Evolutionary conservation across 805 yeast genomes (phyloP), one percentile per base, ranked within the genome.

Genomic region (Hanseniaspora thailandica): DNA sequence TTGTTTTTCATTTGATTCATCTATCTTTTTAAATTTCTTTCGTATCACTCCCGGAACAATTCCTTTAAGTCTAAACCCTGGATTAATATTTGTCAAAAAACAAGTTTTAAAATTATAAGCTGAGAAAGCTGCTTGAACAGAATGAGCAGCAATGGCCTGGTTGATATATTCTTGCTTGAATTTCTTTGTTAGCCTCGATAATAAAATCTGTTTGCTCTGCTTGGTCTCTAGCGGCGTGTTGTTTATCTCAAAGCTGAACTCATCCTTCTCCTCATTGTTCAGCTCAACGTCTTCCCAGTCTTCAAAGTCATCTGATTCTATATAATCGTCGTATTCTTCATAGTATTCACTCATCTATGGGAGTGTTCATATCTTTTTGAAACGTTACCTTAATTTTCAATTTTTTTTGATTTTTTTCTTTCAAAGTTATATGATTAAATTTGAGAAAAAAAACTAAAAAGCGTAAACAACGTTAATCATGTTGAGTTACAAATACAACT

Each of bases 271-370:
- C 7, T 34, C 26, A 3, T 25, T 31, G 30, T 56, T 53, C 19
- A 63, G 49, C 5, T 62, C 57, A 2, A 63, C 59, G 13, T 63
- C 66, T 54, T 63, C 66, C 67, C 67, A 64, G 35, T 61, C 65
- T 10, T 58, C 62, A 20, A 43, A 40, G 15, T 39, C 49, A 8
- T 54, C 53, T 3, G 13, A 15, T 13, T 52, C 55, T 5, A 30
- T 38, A 30, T 38, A 6, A 38, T 38, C 15, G 33, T 26, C 28
- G 19, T 36, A 36, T 10, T 19, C 40, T 19, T 20, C 12, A 5
- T 19, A 36, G 40, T 19, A 17, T 20, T 36, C 40, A 36, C 5
- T 10, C 40, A 36, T 36, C 12, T 10, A 13, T 30, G 3, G 12
- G 33, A 30, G 33, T 6, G 9, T 30, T 6, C 8, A 3, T 6